Base-by-base conservation (phyloP, 2,329 filamentous ascomycete species). In the Phoma sp. region DNA sequence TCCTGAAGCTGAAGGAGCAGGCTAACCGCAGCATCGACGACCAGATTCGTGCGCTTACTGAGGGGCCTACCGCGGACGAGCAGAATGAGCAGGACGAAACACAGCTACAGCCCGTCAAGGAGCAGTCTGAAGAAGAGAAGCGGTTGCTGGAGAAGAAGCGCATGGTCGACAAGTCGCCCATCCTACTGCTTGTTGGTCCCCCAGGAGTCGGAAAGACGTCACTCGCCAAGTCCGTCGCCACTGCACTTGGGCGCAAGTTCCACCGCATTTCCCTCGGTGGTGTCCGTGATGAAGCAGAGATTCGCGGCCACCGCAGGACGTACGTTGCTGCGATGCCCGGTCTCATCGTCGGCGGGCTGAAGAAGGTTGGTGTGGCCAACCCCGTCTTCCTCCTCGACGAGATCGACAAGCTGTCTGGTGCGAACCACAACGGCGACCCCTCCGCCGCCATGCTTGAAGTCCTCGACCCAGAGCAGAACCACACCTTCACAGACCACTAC, bases 321-420 rank as follows among this genome's bases (percentile, higher is more conserved):
- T 99, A 99, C 71, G 95, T 99, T 53, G 95, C 95, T 18, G 95
- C 95, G n/a, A 97, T 99, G 93, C 95, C 95, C 9, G 95, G 95
- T 47, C 81, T 98, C 49, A 90, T 99, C 54, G 93, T 98, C 25
- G 93, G 92, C 72, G 95, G 93, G 0, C 74, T 99, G 49, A 93
- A 95, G 78, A 99, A 98, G 78, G 93, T 96, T 26, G 93, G 93
- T 39, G 93, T 98, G 17, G 87, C 92, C 2, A 99, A 99, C 71
- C 95, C 95, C 0, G 93, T 99, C 51, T 91, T 99, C 77, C 79
- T 99, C 38, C 86, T 99, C 11, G 95, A 99, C 70, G 95, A 99
- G 78, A 97, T 99, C 64, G 95, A 99, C 81, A 99, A 99, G 81
- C 85, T 99, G 57, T 92, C 93, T 59, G 87, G 88, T 54, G 87